Evolutionary conservation across 768 basidiomycete genomes (phyloP), one percentile per base, ranked within the genome.

Genomic region (Strobilomyces echinocephalus): DNA sequence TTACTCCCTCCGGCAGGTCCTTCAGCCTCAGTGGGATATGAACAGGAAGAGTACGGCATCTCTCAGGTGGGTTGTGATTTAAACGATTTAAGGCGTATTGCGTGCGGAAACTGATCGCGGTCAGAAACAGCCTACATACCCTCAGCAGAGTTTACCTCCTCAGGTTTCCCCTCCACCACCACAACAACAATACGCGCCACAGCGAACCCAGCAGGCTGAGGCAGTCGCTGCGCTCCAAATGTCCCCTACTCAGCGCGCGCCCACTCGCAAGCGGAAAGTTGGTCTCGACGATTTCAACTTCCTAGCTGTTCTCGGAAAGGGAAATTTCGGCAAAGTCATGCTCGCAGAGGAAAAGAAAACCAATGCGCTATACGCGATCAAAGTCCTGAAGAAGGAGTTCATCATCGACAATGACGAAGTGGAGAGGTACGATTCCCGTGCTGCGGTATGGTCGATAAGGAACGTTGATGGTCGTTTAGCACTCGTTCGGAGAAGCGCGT

Each of bases 311-410:
- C 82, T 99, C 35, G 97, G 97, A 47, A 98, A 98, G 73, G 97
- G 97, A 63, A 99, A 98, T 73, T 99, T 99, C 66, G 97, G 97
- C 53, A 99, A 99, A 71, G 97, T 99, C 72, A 99, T 99, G 97
- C 75, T 99, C 54, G 97, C 97, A 10, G 97, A 99, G 72, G 97
- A 99, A 79, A 99, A 99, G 82, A 85, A 79, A 69, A 81, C 84
- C 47, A 91, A 83, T 61, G 83, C 81, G 47, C 72, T 98, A 52
- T 98, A 89, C 67, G 97, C 97, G n/a, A 97, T 99, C 78, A 99
- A 99, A 73, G 97, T 99, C n/a, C 69, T 99, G 69, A 99, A 99
- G 80, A 99, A 99, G 69, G 97, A 98, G 73, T 99, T 99, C 67
- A 98, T 99, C 69, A 98, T 99, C 63, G 97, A 99, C 69, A 98